Conservation (phyloP, 306 rosid species). For the Dryas octopetala region DNA sequence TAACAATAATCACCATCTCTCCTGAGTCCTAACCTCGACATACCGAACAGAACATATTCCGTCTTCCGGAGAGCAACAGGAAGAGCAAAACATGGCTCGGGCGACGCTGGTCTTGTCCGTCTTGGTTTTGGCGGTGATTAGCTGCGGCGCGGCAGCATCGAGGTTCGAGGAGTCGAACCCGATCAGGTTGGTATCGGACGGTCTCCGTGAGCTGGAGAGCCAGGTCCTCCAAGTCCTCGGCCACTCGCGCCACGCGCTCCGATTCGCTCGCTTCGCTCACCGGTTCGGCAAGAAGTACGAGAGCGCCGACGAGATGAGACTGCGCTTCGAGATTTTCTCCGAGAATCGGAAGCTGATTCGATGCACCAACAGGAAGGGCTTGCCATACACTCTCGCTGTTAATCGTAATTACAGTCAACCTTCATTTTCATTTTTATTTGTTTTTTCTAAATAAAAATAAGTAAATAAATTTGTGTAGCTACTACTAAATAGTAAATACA, state of each 20-base stretch:
- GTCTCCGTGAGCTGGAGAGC: constrained; percentile 48
- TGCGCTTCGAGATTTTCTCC: constrained; percentile 61
- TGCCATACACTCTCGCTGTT: constrained; percentile 64
- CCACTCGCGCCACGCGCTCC: constrained; percentile 44
- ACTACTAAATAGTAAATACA: too few relatives aligned
- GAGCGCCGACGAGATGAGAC: constrained; percentile 61
- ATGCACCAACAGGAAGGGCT: constrained; percentile 61
- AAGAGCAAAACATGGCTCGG: constrained; percentile 52
- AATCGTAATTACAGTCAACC: constrained; percentile 51
- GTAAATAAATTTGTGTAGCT: too few relatives aligned
- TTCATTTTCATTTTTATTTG: background rate
- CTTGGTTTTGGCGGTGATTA: constrained; percentile 22
- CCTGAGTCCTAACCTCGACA: background rate
- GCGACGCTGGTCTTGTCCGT: constrained; percentile 29
- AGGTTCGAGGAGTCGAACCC: constrained; percentile 77
- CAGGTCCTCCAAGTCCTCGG: constrained; percentile 62
- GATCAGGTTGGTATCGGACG: constrained; percentile 56
- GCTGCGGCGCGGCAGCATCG: constrained; percentile 46
- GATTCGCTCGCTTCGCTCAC: constrained; percentile 79
- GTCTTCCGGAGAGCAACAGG: too few relatives aligned
- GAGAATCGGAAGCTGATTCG: constrained; percentile 61
- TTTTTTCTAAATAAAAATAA: background rate
- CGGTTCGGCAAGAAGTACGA: constrained; percentile 70
- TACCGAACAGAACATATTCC: too few relatives aligned
- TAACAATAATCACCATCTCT: background rate